Conservation (phyloP, 495 filamentous ascomycete species). For the Hypomontagnella monticulosa region DNA sequence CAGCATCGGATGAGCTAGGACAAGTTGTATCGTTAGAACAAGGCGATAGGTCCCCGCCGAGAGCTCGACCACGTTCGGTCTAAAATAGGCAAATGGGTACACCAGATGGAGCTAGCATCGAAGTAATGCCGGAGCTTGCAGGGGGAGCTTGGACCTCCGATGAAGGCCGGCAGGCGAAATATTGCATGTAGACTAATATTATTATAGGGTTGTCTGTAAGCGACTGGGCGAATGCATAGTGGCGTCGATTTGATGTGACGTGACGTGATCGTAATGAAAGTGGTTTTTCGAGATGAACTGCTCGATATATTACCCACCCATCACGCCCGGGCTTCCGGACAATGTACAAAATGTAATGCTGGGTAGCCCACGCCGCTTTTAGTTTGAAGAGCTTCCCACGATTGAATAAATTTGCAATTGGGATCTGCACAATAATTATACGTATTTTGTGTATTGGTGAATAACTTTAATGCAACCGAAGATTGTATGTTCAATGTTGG, state of each 20-base stretch:
- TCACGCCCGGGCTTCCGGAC: too few species aligned
- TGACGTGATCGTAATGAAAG: conserved; percentile 35
- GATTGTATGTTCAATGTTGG: too few species aligned
- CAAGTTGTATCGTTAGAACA: conserved; percentile 19
- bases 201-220: not conserved
- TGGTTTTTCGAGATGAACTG: not conserved
- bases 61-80: conserved; percentile 39
- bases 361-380: too few species aligned
- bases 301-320: conserved; percentile 30
- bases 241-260: conserved; percentile 40
- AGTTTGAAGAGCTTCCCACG: too few species aligned
- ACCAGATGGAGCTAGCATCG: conserved; percentile 31
- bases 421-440: too few species aligned
- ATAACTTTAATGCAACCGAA: too few species aligned
- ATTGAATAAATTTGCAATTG: too few species aligned
- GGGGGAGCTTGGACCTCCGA: conserved; percentile 32
- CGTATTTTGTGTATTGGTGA: too few species aligned
- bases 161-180: conserved; percentile 26
- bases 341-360: too few species aligned
- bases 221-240: conserved; percentile 31
- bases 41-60: conserved; percentile 29
- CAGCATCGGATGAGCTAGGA: conserved; percentile 42
- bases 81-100: conserved; percentile 22
- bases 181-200: not conserved
- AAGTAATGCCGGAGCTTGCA: conserved; percentile 41